A percentile compares a stretch with the other conserved stretches of the same genome.
These are phyloP conservation scores for Pseudopithomyces chartarum DNA, from an alignment of 2,329 filamentous ascomycete species.

Conservation along the genomic window DNA sequence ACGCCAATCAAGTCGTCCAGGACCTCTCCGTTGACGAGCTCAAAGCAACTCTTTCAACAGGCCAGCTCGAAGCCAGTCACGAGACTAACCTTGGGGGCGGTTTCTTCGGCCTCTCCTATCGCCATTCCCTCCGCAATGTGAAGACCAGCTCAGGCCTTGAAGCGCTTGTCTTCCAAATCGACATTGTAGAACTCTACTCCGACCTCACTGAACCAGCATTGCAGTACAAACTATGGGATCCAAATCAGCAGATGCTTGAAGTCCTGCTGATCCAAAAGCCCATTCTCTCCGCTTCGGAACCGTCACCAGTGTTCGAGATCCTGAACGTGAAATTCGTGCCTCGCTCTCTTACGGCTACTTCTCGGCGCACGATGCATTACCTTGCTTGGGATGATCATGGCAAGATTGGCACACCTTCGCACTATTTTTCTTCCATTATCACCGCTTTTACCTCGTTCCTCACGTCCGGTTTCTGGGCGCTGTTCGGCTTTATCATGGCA, in stretches of 20 bases:
- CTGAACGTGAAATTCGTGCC: slow-evolving; percentile 23
- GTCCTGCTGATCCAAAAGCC: slow-evolving; percentile 32
- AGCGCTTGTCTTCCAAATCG: slow-evolving; percentile 35
- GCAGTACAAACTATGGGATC: slow-evolving; percentile 18
- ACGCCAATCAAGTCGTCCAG: slow-evolving; percentile 34
- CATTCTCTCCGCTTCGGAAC: slow-evolving; percentile 26
- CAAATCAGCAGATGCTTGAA: slow-evolving; percentile 34
- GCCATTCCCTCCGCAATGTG: slow-evolving; percentile 27
- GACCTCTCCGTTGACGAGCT: slow-evolving; percentile 25
- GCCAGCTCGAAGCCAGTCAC: slow-evolving; percentile 29
- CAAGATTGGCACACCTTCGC: slow-evolving; percentile 31
- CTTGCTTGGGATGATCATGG: slow-evolving; percentile 37
- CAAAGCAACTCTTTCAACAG: slow-evolving; percentile 16
- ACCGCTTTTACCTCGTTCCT: slow-evolving; percentile 23
- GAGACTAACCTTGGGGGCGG: slow-evolving; percentile 23
- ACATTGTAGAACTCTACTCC: slow-evolving; percentile 30
- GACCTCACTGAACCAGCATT: slow-evolving; percentile 19
- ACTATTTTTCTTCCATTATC: slow-evolving; percentile 17
- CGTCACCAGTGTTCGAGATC: slow-evolving; percentile 27
- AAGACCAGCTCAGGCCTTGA: slow-evolving; percentile 10
- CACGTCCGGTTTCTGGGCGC: slow-evolving; percentile 28
- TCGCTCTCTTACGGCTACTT: slow-evolving; percentile 4
- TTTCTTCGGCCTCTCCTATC: slow-evolving; percentile 37
- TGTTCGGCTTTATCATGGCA: slow-evolving; percentile 28
- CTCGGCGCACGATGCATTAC: slow-evolving; percentile 29